Evolutionary conservation across 2,329 filamentous ascomycete genomes (phyloP), one percentile per base, ranked within the genome.

Genomic region (Phaeoacremonium minimum): DNA sequence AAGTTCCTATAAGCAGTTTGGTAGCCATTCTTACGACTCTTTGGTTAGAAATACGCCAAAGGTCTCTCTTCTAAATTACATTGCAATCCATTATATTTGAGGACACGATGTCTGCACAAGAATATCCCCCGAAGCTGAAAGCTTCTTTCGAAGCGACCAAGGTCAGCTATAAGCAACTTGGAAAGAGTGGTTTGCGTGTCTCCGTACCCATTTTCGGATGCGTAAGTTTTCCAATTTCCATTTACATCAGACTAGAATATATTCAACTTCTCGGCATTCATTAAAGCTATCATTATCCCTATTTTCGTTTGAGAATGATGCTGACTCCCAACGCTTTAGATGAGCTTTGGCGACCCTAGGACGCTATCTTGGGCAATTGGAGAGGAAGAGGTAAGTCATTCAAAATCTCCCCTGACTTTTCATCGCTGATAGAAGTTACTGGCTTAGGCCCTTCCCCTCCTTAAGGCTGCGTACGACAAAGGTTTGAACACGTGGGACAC

Each of bases 291-390:
- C n/a, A n/a, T n/a, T n/a, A n/a, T n/a, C n/a, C n/a, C n/a, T n/a
- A n/a, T n/a, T n/a, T n/a, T n/a, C n/a, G n/a, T n/a, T n/a, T n/a
- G n/a, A n/a, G n/a, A n/a, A n/a, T n/a, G n/a, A n/a, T n/a, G n/a
- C n/a, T n/a, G n/a, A n/a, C n/a, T n/a, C n/a, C n/a, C n/a, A n/a
- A n/a, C n/a, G n/a, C n/a, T n/a, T n/a, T n/a, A n/a, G n/a, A 84
- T 84, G 80, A 73, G 67, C 50, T 75, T 80, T 42, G 80, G 80
- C 15, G 62, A 69, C 41, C 53, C 61, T 1, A 56, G 67, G 28
- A 73, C 70, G 52, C 63, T 72, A 37, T 50, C 61, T 5, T 83
- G 77, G 76, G 69, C 72, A n/a, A 48, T 80, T 34, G 64, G 73
- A 22, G 77, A 82, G 50, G 74, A 71, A 13, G 66, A 75, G 22